These are phyloP conservation scores for Beauveria scarabaeidicola DNA, from an alignment of 2,329 filamentous ascomycete genomes.

Conservation along the genomic window DNA sequence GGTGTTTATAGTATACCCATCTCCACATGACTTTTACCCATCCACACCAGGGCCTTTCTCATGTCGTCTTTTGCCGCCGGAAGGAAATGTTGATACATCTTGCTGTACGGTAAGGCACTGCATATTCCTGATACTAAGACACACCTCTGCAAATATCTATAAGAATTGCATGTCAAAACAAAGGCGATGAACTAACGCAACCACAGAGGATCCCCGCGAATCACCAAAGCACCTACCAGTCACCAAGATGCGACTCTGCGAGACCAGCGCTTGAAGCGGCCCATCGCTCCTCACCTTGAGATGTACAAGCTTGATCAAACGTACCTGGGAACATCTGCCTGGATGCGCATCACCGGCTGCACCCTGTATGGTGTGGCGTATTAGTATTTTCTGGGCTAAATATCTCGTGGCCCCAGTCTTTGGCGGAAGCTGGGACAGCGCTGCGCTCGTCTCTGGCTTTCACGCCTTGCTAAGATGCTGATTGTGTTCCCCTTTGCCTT, in stretches of 20 bases:
- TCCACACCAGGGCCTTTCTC: conserved; percentile 78
- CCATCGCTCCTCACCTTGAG: conserved; percentile 66
- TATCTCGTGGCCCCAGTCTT: conserved; percentile 64
- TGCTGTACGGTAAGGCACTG: conserved; percentile 34
- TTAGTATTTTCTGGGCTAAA: conserved; percentile 61
- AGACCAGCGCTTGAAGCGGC: conserved; percentile 64
- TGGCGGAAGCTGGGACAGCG: conserved; percentile 46
- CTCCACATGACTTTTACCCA: conserved; percentile 70
- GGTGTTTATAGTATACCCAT: conserved; percentile 35
- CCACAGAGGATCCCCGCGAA: background rate
- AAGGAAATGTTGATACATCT: conserved; percentile 50
- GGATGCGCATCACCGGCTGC: conserved; percentile 68
- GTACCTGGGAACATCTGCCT: conserved; percentile 56
- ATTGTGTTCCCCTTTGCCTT: conserved; percentile 41
- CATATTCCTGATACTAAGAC: too few relatives aligned
- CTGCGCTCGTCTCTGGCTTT: conserved; percentile 45
- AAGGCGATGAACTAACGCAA: background rate
- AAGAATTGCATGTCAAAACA: background rate
- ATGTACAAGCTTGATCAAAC: conserved; percentile 76
- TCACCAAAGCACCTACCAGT: background rate
- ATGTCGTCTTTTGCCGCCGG: conserved; percentile 47
- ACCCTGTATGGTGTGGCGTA: conserved; percentile 61
- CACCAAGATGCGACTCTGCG: conserved; percentile 23
- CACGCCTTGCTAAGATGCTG: conserved; percentile 43
- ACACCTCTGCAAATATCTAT: too few relatives aligned